These are phyloP conservation scores for Acacia concinna DNA, from an alignment of 331 rosid genomes.

Conservation along the genomic window DNA sequence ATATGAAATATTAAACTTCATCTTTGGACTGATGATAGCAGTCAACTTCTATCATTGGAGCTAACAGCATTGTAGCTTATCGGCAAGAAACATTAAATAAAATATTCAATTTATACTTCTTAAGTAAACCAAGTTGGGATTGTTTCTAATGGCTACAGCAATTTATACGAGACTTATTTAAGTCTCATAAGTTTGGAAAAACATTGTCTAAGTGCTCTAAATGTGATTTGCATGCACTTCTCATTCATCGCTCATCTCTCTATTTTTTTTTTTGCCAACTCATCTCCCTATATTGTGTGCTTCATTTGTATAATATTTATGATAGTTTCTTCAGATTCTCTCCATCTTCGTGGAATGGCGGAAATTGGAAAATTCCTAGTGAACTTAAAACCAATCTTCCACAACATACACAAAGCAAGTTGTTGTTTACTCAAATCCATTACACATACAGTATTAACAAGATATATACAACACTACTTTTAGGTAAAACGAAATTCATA, in stretches of 20 bases:
- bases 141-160: neutral
- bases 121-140: neutral
- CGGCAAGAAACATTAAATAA: neutral
- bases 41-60: neutral
- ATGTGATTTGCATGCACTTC: neutral
- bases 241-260: neutral
- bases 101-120: neutral
- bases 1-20: neutral
- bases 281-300: neutral
- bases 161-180: neutral
- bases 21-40: neutral
- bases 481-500: neutral
- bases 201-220: neutral
- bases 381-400: neutral
- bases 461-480: no score
- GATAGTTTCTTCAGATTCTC: neutral
- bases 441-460: neutral
- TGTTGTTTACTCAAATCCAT: slow-evolving; percentile 19
- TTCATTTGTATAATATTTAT: neutral
- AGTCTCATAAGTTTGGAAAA: neutral
- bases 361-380: neutral
- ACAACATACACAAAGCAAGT: neutral
- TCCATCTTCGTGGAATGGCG: neutral
- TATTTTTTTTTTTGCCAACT: no score
- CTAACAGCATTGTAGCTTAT: no score